Conservation (phyloP, 164 flowering plant genomes). For the Cinnamomum chago region DNA sequence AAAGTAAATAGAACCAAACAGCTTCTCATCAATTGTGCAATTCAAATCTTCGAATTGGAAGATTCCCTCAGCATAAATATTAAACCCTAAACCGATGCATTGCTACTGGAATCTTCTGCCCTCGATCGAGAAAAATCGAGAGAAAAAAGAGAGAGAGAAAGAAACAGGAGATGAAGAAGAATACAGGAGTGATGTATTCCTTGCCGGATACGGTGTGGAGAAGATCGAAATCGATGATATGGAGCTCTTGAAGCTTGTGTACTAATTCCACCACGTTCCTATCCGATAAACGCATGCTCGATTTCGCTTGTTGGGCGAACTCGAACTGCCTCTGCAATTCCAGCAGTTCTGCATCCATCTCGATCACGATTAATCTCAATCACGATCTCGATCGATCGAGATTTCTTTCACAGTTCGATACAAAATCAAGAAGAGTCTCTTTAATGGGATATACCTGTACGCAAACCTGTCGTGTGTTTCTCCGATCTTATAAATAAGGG, state of each 20-base stretch:
- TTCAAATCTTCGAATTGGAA: neutral
- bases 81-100: neutral
- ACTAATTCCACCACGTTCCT: constrained; percentile 93
- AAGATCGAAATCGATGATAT: constrained; percentile 87
- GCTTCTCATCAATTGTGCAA: too few species aligned
- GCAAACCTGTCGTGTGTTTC: too few species aligned
- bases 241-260: constrained; percentile 81
- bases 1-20: neutral
- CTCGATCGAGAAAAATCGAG: neutral
- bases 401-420: too few species aligned
- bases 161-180: constrained; percentile 1
- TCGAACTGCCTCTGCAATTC: constrained; percentile 93
- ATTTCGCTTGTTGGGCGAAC: constrained; percentile 85
- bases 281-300: constrained; percentile 80
- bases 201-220: constrained; percentile 93
- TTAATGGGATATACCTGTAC: too few species aligned
- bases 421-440: too few species aligned
- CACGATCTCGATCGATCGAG: too few species aligned
- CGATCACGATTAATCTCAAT: neutral
- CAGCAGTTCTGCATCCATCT: constrained; percentile 83
- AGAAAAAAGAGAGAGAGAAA: neutral
- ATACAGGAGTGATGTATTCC: constrained; percentile 95
- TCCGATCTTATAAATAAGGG: too few species aligned
- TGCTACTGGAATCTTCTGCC: neutral
- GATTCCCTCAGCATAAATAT: too few species aligned